These are phyloP conservation scores for Aureobasidium sp. DNA, from an alignment of 2,329 filamentous ascomycete genomes.

Conservation along the genomic window DNA sequence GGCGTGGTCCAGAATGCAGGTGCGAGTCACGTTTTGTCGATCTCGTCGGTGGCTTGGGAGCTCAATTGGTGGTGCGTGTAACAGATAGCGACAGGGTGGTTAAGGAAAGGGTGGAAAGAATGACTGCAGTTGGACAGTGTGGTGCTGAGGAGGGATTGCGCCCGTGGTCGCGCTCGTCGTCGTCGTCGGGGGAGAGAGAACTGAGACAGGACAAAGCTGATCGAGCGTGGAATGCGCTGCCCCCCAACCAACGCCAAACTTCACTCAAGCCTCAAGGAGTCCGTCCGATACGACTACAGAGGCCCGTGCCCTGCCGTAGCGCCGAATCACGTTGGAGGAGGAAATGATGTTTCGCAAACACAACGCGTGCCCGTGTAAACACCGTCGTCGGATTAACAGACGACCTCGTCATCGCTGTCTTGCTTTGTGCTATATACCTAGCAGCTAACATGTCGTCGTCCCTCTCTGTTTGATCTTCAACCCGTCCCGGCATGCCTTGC, in stretches of 20 bases:
- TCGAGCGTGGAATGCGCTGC: conserved; percentile 8
- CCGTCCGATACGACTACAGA: neutral
- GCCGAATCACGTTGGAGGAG: conserved; percentile 2
- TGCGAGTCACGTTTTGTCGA: conserved; percentile 9
- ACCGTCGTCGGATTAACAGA: neutral
- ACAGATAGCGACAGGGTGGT: neutral
- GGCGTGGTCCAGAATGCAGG: neutral
- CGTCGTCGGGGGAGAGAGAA: conserved; percentile 8
- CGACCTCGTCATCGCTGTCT: neutral
- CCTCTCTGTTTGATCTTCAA: neutral
- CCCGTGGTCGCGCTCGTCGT: neutral
- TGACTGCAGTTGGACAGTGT: conserved; percentile 4
- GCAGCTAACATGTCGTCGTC: neutral
- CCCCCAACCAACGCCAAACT: neutral
- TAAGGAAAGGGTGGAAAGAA: conserved; percentile 3
- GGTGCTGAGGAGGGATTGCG: neutral
- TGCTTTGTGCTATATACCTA: neutral
- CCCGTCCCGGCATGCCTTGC: neutral
- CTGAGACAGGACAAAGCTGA: neutral
- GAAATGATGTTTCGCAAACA: neutral
- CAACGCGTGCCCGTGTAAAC: neutral
- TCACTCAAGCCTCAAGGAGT: neutral
- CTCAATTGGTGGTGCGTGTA: neutral
- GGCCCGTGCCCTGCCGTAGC: neutral
- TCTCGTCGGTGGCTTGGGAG: conserved; percentile 4